Conservation (phyloP, 495 filamentous ascomycete species). For the Melanomma pulvis-pyrius region DNA sequence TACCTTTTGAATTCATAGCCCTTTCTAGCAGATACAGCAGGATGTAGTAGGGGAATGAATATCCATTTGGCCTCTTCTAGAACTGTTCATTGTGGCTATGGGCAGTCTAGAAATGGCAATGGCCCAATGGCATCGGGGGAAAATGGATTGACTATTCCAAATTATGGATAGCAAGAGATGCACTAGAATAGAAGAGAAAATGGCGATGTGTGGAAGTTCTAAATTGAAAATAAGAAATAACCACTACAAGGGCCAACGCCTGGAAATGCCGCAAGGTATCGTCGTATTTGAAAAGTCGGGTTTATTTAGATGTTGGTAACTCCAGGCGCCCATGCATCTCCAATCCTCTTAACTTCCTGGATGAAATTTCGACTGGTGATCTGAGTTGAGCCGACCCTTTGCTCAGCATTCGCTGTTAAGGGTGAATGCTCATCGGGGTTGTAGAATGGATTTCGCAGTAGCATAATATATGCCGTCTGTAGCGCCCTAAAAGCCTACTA, state of each 20-base stretch:
- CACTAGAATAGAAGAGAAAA: background rate
- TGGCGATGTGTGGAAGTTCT: background rate
- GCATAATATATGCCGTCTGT: conserved; percentile 84
- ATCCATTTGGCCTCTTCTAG: no score
- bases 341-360: conserved; percentile 81
- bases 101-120: no score
- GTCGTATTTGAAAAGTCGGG: background rate
- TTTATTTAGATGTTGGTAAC: conserved; percentile 42
- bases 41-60: no score
- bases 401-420: conserved; percentile 44
- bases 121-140: no score
- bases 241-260: background rate
- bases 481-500: conserved; percentile 81
- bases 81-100: no score
- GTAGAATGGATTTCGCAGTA: conserved; percentile 95
- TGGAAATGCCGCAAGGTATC: conserved; percentile 2
- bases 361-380: conserved; percentile 83
- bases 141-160: background rate
- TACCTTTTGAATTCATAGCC: no score
- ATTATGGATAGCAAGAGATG: background rate
- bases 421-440: conserved; percentile 81
- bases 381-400: conserved; percentile 56
- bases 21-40: no score
- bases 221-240: background rate
- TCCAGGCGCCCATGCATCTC: conserved; percentile 68